Percentiles rank a stretch among this genome's conserved stretches.
Conservation (phyloP, 495 filamentous ascomycete species). For the Penicillium cataractarum region DNA sequence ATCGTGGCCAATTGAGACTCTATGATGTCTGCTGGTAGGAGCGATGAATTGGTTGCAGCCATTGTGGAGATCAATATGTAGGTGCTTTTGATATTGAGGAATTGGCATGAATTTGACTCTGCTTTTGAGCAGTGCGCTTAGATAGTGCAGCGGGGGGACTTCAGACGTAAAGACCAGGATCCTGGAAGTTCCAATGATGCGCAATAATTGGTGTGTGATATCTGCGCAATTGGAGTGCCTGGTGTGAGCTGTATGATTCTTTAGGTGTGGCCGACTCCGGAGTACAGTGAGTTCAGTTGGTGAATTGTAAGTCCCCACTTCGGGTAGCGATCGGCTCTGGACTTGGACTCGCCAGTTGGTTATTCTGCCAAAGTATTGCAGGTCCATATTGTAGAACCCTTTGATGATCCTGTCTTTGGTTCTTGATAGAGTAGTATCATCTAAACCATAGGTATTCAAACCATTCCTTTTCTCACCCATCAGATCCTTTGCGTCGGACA, state of each 20-base stretch:
- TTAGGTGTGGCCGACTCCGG: neutral
- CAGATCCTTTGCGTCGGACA: too few relatives aligned
- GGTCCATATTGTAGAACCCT: too few relatives aligned
- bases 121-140: neutral
- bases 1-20: slow-evolving; percentile 42
- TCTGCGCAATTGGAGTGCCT: too few relatives aligned
- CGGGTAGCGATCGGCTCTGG: neutral
- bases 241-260: neutral
- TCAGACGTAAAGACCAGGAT: neutral
- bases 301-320: neutral
- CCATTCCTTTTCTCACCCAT: too few relatives aligned
- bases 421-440: too few relatives aligned
- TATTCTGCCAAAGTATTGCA: too few relatives aligned
- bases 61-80: slow-evolving; percentile 16
- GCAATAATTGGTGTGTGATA: neutral
- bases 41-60: slow-evolving; percentile 11
- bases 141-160: neutral
- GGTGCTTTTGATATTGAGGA: neutral
- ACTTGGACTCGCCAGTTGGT: neutral
- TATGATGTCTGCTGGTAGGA: slow-evolving; percentile 28
- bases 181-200: neutral
- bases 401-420: too few relatives aligned
- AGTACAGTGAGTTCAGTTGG: neutral
- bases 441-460: too few relatives aligned
- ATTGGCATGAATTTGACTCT: neutral